Base-by-base conservation (phyloP, 2,329 filamentous ascomycete species). In the Neurospora sp. region DNA sequence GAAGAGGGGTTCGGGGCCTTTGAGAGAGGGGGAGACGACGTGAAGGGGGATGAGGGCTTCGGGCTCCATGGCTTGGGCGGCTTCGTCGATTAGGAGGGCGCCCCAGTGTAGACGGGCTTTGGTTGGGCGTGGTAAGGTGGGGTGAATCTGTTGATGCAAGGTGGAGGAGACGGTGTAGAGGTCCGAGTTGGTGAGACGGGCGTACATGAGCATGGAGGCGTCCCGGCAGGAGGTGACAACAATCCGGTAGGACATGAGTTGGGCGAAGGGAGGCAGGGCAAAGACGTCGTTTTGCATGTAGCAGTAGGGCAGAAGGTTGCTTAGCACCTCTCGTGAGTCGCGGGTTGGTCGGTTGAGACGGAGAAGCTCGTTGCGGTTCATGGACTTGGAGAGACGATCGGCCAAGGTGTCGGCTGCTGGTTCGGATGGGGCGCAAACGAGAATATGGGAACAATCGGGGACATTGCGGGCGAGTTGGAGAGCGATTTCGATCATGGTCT, bases 341-440 rank as follows among this genome's bases (percentile, higher is more conserved):
- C 74, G 73, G 8, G 66, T 66, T 8, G 74, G 72, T 15, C 74
- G 67, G 40, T 74, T 74, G 37, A 76, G 70, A 8, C 75, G 72
- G n/a, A 75, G 68, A 71, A 75, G 67, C 33, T 75, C 71, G 43
- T 36, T 28, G 8, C 70, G 70, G 6, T 66, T 62, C 41, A 75
- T 66, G 40, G 69, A 66, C 4, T 36, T 19, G 10, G 68, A 68
- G 39, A 76, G 69, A 11, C 74, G 71, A 19, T 73, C 69, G 11
- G 70, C 72, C 8, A 76, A 46, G 8, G 70, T 74, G 66, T 75
- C 75, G 17, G 75, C 70, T 17, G 74, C 75, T 38, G 71, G 71
- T 52, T 76, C 75, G 4, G 75, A 76, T 1, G 74, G 73, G 15
- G 74, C 74, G 52, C 75, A 76, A 3, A 76, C 43, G 11, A 76